Evolutionary conservation across 1,284 basidiomycete species (phyloP).

Genomic region (Kwoniella shivajii): DNA sequence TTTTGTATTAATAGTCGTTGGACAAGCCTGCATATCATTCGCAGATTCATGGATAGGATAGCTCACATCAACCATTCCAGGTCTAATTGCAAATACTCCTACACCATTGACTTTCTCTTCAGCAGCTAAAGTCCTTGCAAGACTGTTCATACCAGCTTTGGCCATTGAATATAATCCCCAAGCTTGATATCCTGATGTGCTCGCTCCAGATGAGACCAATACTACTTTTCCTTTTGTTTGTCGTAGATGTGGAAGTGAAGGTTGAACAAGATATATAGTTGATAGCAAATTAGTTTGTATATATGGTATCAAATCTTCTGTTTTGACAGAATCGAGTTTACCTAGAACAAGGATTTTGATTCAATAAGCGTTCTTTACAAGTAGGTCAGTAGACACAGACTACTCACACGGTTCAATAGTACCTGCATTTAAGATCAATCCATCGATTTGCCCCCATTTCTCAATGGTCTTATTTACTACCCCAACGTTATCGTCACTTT

Average conservation of each 20-base stretch:
- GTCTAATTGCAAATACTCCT: conserved; percentile 56
- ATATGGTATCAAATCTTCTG: conserved; percentile 29
- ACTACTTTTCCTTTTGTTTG: conserved; percentile 54
- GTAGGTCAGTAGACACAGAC: not conserved
- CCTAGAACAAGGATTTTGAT: conserved; percentile 12
- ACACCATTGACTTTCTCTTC: conserved; percentile 56
- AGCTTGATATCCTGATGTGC: conserved; percentile 54
- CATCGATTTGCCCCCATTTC: conserved; percentile 56
- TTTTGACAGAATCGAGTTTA: conserved; percentile 37
- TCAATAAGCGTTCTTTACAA: not conserved
- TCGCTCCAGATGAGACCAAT: conserved; percentile 59
- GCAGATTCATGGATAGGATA: not conserved
- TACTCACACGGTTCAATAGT: conserved; percentile 52
- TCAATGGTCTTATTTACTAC: conserved; percentile 52
- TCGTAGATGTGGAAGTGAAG: conserved; percentile 57
- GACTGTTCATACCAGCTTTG: conserved; percentile 59
- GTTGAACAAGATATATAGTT: conserved; percentile 56
- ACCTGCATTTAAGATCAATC: conserved; percentile 59
- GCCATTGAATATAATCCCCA: conserved; percentile 58
- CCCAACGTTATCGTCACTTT: conserved; percentile 38
- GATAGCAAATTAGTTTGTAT: conserved; percentile 59
- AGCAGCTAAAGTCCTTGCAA: conserved; percentile 56
- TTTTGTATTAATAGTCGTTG: not conserved
- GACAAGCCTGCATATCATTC: not conserved
- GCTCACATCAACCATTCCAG: conserved; percentile 58